phyloP scores from a whole-genome alignment of 1,139 yeast species.

The Saccharomyces pastorianus region DNA sequence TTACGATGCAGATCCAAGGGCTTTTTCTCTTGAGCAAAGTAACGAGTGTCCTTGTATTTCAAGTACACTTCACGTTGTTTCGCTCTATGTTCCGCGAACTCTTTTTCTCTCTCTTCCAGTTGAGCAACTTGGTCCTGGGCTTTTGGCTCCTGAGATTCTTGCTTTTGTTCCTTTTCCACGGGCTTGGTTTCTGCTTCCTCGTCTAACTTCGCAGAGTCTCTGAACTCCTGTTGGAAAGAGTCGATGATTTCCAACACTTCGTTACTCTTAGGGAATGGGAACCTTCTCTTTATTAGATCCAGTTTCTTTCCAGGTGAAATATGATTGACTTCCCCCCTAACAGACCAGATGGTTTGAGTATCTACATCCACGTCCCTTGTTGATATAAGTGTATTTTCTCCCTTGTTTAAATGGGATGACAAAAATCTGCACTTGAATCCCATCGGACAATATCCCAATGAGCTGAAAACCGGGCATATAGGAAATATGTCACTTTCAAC shows the following conservation, averaged over 20 bases:
- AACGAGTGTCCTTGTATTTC: slow-evolving; percentile 69
- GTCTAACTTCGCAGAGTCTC: slow-evolving; percentile 19
- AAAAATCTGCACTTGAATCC: slow-evolving; percentile 93
- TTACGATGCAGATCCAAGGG: slow-evolving; percentile 57
- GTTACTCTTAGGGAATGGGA: slow-evolving; percentile 49
- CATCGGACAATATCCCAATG: slow-evolving; percentile 83
- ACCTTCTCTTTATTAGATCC: slow-evolving; percentile 55
- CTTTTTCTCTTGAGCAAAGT: slow-evolving; percentile 75
- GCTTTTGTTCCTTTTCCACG: slow-evolving; percentile 8
- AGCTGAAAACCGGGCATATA: slow-evolving; percentile 81
- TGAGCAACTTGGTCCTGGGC: slow-evolving; percentile 16
- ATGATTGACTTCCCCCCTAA: slow-evolving; percentile 59
- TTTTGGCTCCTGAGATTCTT: slow-evolving; percentile 12
- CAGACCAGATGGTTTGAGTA: slow-evolving; percentile 25
- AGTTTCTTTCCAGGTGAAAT: slow-evolving; percentile 47
- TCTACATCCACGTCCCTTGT: neutral
- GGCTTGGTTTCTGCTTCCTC: slow-evolving; percentile 19
- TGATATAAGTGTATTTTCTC: slow-evolving; percentile 22
- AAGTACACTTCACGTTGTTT: slow-evolving; percentile 34
- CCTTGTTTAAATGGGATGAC: slow-evolving; percentile 56
- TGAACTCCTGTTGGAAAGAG: slow-evolving; percentile 37
- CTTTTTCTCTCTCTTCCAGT: slow-evolving; percentile 12
- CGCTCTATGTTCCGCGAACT: slow-evolving; percentile 32
- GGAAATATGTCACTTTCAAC: slow-evolving; percentile 34
- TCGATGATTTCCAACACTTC: slow-evolving; percentile 50